Evolutionary conservation across 768 basidiomycete species (phyloP), one percentile per base, ranked within the genome.

Genomic region (Neoboletus subvelutipes): DNA sequence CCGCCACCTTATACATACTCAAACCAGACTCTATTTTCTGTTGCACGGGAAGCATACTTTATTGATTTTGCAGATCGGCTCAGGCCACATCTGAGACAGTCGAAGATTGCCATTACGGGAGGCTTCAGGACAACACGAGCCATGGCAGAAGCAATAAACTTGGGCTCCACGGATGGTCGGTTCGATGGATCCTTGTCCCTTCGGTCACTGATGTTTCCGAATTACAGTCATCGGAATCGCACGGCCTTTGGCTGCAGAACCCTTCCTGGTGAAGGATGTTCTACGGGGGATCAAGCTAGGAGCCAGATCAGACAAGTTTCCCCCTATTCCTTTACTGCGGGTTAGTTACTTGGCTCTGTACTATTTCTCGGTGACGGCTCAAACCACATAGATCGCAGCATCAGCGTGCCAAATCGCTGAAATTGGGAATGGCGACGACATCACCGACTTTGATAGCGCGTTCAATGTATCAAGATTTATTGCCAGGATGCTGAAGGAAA

Each of bases 261-360:
- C 71, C 17, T 61, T 68, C 52, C 55, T 72, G 10, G 68, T 58
- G 24, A 65, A 63, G 50, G 68, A 72, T 10, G 63, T 72, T 40
- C 26, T 73, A 40, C 64, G 57, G 18, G 71, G 70, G 11, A 48
- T 43, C 13, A 72, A 65, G 45, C 20, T 43, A 4, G 50, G 42
- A 18, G 70, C 68, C 34, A 72, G 70, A 40, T 18, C 60, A 20
- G 61, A 71, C 31, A 65, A 58, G 31, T 53, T 75, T 3, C 80
- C 78, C 18, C 72, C 74, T 10, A 76, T 80, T 13, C 80, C 70
- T 13, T 46, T 70, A 5, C 45, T 73, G 9, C 66, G 62, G 50
- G 71, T 73, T n/a, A 55, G 64, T 61, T 17, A 17, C 36, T 40
- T 48, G 13, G 22, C 7, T 37, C 18, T 40, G 24, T 5, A 29